These are phyloP conservation scores for Globisporangium splendens DNA, from an alignment of 352 stramenopile species.

Conservation along the genomic window DNA sequence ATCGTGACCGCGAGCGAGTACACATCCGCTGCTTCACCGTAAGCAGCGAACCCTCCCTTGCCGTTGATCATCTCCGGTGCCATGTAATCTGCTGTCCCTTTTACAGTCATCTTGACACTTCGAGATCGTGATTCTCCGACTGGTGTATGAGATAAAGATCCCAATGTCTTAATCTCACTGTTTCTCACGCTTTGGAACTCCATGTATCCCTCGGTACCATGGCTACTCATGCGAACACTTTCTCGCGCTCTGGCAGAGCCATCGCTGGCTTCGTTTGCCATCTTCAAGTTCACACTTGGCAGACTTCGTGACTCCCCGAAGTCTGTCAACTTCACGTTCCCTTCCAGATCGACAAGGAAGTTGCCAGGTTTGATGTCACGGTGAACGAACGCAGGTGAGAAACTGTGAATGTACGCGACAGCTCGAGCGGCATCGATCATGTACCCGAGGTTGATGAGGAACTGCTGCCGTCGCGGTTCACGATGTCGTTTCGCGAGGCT, in stretches of 20 bases:
- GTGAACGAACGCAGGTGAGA: slow-evolving; percentile 66
- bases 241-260: neutral
- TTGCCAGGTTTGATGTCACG: slow-evolving; percentile 77
- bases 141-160: too few species aligned
- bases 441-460: slow-evolving; percentile 57
- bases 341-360: slow-evolving; percentile 65
- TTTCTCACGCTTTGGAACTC: slow-evolving; percentile 2
- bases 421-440: slow-evolving; percentile 65
- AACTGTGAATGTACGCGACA: slow-evolving; percentile 72
- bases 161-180: neutral
- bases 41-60: slow-evolving; percentile 33
- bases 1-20: slow-evolving; percentile 71
- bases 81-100: slow-evolving; percentile 74
- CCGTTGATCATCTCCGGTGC: slow-evolving; percentile 72
- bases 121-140: neutral
- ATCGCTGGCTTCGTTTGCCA: too few species aligned
- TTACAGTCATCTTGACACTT: slow-evolving; percentile 41
- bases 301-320: slow-evolving; percentile 62
- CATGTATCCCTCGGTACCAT: neutral
- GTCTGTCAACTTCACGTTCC: slow-evolving; percentile 69
- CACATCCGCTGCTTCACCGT: slow-evolving; percentile 64
- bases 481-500: slow-evolving; percentile 1
- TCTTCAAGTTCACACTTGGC: neutral
- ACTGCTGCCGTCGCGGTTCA: slow-evolving; percentile 23
- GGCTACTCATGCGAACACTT: neutral